Conservation (phyloP, 495 filamentous ascomycete genomes). For the Tuber magnatum region DNA sequence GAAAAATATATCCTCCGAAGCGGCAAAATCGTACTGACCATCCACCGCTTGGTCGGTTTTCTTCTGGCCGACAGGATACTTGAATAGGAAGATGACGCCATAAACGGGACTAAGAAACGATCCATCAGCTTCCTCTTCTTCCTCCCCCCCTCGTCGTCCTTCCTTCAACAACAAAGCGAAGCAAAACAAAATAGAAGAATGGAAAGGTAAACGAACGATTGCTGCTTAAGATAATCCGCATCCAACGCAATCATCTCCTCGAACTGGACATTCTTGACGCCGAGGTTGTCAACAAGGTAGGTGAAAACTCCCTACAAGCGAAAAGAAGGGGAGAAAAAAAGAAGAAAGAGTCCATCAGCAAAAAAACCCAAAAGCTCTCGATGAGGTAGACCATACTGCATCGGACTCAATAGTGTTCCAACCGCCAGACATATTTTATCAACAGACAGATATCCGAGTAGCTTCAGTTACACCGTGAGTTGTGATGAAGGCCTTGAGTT, state of each 20-base stretch:
- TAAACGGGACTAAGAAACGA: conserved; percentile 61
- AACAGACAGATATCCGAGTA: not conserved
- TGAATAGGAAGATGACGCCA: conserved; percentile 99
- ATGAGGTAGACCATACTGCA: conserved; percentile 55
- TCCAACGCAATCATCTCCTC: conserved; percentile 93
- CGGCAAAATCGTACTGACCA: conserved; percentile 67
- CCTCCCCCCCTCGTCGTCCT: not conserved
- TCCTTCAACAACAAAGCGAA: not conserved
- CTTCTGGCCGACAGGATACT: conserved; percentile 73
- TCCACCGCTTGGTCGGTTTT: conserved; percentile 56
- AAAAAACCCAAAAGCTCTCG: conserved; percentile 1
- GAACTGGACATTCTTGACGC: conserved; percentile 88
- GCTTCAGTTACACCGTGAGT: not conserved
- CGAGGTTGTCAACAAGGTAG: conserved; percentile 82
- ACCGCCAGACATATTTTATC: conserved; percentile 45
- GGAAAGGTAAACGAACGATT: conserved; percentile 41
- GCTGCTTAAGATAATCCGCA: conserved; percentile 64
- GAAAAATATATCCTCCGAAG: conserved; percentile 78
- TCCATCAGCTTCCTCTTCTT: not conserved
- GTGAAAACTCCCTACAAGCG: conserved; percentile 83
- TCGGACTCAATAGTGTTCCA: conserved; percentile 88
- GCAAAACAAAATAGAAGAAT: not conserved
- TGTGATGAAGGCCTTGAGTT: not conserved
- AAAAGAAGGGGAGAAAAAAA: conserved; percentile 3
- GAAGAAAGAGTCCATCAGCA: conserved; percentile 11